Evolutionary conservation across 208 protist species (phyloP).

Genomic region (Crithidia thermophila): DNA sequence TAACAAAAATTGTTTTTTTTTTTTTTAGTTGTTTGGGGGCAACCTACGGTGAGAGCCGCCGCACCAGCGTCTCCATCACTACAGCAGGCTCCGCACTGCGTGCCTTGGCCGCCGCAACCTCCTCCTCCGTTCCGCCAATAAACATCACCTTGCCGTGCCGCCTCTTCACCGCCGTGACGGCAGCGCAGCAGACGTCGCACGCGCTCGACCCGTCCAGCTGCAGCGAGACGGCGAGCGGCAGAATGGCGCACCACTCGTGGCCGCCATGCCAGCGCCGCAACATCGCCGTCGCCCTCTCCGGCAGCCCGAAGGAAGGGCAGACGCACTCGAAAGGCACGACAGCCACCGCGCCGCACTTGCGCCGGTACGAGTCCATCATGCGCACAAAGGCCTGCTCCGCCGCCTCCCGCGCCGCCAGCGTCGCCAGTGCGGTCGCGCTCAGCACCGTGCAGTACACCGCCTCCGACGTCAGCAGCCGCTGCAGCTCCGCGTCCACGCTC

Average conservation of each 20-base stretch:
- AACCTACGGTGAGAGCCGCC: conserved; percentile 16
- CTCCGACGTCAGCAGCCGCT: conserved; percentile 18
- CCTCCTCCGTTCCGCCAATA: conserved; percentile 42
- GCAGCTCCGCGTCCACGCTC: conserved; percentile 25
- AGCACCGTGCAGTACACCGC: conserved; percentile 73
- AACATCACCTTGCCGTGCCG: conserved; percentile 60
- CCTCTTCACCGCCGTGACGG: conserved; percentile 23
- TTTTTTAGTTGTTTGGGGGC: background rate
- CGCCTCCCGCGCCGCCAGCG: conserved; percentile 33
- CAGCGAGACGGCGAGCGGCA: conserved; percentile 67
- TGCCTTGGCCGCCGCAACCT: conserved; percentile 39
- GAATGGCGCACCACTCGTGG: conserved; percentile 55
- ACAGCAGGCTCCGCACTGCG: conserved; percentile 49
- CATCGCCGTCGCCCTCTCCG: conserved; percentile 25
- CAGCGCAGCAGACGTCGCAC: conserved; percentile 51
- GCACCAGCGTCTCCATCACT: conserved; percentile 29
- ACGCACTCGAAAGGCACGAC: conserved; percentile 64
- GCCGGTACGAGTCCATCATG: conserved; percentile 79
- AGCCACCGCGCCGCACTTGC: conserved; percentile 53
- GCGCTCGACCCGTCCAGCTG: conserved; percentile 37
- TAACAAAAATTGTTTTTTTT: background rate
- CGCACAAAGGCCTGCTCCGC: conserved; percentile 63
- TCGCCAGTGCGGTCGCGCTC: conserved; percentile 38
- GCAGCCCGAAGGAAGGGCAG: conserved; percentile 18
- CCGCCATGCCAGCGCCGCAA: conserved; percentile 42